Evolutionary conservation across 306 rosid genomes (phyloP), one percentile per base, ranked within the genome.

Genomic region (Quercus agrifolia): DNA sequence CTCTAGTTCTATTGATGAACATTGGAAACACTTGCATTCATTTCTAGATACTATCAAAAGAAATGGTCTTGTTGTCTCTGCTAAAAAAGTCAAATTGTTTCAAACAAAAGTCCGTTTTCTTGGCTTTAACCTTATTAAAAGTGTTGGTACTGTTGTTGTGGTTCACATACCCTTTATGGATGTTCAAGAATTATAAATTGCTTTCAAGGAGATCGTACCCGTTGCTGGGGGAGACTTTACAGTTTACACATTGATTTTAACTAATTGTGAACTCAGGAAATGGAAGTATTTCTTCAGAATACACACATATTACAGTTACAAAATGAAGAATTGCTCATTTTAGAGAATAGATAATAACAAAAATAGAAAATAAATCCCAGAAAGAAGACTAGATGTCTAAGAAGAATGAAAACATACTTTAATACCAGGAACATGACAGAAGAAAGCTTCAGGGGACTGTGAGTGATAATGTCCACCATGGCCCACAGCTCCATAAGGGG

Each of bases 381-480:
- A 62, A 28, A 49, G 75, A 27, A 79, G 15, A 74, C 18, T 20
- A 70, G 79, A 71, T 78, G 54, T 71, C 62, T 70, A 38, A 28
- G 28, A 66, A 67, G 81, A 78, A 73, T 41, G 71, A 77, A 31
- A 68, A 44, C 87, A 28, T 93, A 93, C 99, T 81, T 95, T 95
- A 82, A 95, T 84, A 67, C 98, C 99, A 81, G 99, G 99, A 84
- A 86, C 96, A 83, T 95, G 99, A 77, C 98, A 95, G 80, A 95
- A 95, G 90, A 95, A 95, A 83, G 98, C 98, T 89, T 95, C 97
- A 2, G 99, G 99, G 64, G 98, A 95, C 73, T 95, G 99, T 72
- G 99, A 95, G 87, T 95, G 99, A 82, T 93, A 95, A 86, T 93
- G 99, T 46, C 99, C 99, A 70, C 98, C 99, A 78, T 93, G 99